Evolutionary conservation across 2,329 filamentous ascomycete species (phyloP).

Genomic region (Aspergillus piperis): DNA sequence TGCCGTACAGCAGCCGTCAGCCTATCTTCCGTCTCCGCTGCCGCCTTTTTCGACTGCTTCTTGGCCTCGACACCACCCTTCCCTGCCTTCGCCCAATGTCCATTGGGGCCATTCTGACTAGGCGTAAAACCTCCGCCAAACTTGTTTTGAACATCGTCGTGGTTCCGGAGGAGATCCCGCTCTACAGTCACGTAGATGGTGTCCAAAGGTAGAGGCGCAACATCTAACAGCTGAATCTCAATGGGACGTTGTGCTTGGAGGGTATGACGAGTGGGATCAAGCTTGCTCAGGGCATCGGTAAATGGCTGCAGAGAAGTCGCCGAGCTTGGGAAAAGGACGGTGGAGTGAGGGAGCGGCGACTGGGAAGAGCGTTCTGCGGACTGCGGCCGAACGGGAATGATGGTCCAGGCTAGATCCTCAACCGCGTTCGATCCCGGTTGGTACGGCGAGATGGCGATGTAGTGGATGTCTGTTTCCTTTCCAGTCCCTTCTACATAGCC

Average conservation of each 20-base stretch:
- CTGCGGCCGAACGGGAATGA: slow-evolving; percentile 70
- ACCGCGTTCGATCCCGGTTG: slow-evolving; percentile 44
- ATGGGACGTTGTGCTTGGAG: slow-evolving; percentile 74
- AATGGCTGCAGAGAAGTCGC: slow-evolving; percentile 79
- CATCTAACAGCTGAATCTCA: slow-evolving; percentile 80
- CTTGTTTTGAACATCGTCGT: slow-evolving; percentile 80
- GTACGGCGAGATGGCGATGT: slow-evolving; percentile 51
- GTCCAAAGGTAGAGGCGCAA: slow-evolving; percentile 76
- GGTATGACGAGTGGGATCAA: slow-evolving; percentile 73
- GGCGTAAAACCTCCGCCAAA: slow-evolving; percentile 67
- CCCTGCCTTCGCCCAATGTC: slow-evolving; percentile 38
- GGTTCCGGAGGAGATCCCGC: slow-evolving; percentile 72
- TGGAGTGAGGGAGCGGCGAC: slow-evolving; percentile 69
- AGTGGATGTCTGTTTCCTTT: slow-evolving; percentile 37
- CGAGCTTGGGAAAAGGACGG: slow-evolving; percentile 72
- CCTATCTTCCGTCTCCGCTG: slow-evolving; percentile 54
- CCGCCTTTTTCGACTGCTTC: slow-evolving; percentile 37
- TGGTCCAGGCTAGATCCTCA: slow-evolving; percentile 74
- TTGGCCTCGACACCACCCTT: slow-evolving; percentile 32
- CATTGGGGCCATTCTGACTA: slow-evolving; percentile 41
- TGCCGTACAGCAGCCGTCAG: slow-evolving; percentile 69
- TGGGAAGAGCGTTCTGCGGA: slow-evolving; percentile 51
- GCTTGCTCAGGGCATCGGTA: slow-evolving; percentile 68
- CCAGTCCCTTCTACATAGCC: slow-evolving; percentile 18
- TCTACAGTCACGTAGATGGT: slow-evolving; percentile 86